These are phyloP conservation scores for Polyporus tsugae DNA, from an alignment of 1,284 basidiomycete genomes.

Conservation along the genomic window DNA sequence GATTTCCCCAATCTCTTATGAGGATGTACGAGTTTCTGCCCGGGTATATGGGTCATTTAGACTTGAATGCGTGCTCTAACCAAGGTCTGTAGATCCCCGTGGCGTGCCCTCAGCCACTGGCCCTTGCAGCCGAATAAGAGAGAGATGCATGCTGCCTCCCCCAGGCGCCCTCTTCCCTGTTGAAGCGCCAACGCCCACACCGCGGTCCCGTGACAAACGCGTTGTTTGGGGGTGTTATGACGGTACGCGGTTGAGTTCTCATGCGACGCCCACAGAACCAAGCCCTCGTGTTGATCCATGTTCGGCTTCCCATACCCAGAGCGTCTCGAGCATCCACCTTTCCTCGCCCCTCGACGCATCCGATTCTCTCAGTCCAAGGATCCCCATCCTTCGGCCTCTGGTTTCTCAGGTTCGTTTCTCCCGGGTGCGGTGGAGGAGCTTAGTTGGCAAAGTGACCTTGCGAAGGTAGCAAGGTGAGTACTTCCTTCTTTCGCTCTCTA, in stretches of 20 bases:
- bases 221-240: constrained; percentile 30
- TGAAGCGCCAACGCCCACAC: constrained; percentile 2
- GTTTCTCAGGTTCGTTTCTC: constrained; percentile 25
- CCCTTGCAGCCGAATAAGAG: too few relatives aligned
- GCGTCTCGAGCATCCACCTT: constrained; percentile 21
- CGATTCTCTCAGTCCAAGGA: constrained; percentile 31
- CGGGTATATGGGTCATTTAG: neutral
- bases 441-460: constrained; percentile 37
- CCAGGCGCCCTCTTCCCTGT: too few relatives aligned
- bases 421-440: constrained; percentile 36
- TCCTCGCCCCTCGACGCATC: constrained; percentile 36
- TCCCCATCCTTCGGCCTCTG: constrained; percentile 25
- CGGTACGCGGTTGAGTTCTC: constrained; percentile 29
- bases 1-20: too few relatives aligned
- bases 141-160: too few relatives aligned
- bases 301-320: constrained; percentile 31
- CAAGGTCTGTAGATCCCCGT: too few relatives aligned
- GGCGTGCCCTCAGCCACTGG: too few relatives aligned
- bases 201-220: constrained; percentile 33
- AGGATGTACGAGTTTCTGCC: too few relatives aligned
- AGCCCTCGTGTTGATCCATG: constrained; percentile 40
- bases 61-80: too few relatives aligned
- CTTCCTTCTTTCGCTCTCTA: neutral
- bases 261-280: constrained; percentile 37
- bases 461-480: constrained; percentile 33